Conservation (phyloP, 176 grass and related monocot genomes). For the Melocanna baccifera region DNA sequence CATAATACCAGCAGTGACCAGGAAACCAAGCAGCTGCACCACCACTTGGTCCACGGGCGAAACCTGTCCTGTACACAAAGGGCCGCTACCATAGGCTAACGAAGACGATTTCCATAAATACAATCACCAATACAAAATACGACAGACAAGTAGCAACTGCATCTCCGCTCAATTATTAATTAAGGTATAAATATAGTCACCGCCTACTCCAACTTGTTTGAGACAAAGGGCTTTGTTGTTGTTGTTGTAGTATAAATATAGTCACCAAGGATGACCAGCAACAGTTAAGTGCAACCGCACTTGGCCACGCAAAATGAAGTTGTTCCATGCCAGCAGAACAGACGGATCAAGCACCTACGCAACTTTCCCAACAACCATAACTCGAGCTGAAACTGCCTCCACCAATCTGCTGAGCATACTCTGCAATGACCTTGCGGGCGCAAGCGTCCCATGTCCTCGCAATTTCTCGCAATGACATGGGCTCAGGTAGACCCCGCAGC, state of each 20-base stretch:
- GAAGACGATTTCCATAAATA: neutral
- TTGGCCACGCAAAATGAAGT: neutral
- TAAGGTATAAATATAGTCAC: neutral
- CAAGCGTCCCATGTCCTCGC: conserved; percentile 88
- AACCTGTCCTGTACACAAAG: neutral
- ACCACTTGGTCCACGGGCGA: neutral
- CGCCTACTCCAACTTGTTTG: too few relatives aligned
- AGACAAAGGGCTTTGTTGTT: too few relatives aligned
- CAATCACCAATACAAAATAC: neutral
- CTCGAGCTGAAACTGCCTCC: conserved; percentile 95
- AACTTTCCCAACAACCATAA: conserved; percentile 73
- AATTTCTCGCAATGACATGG: conserved; percentile 80
- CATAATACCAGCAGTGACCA: neutral
- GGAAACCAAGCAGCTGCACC: neutral
- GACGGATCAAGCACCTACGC: conserved; percentile 47
- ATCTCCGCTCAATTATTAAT: neutral
- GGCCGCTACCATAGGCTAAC: neutral
- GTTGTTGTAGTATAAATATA: neutral
- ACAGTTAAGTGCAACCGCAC: neutral
- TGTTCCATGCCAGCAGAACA: neutral
- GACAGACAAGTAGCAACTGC: neutral
- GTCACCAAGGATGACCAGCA: neutral
- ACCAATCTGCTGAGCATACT: conserved; percentile 83
- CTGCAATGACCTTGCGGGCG: conserved; percentile 62
- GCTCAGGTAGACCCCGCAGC: conserved; percentile 65